Evolutionary conservation across 768 basidiomycete species (phyloP).

Genomic region (Amanita pseudoporphyria): DNA sequence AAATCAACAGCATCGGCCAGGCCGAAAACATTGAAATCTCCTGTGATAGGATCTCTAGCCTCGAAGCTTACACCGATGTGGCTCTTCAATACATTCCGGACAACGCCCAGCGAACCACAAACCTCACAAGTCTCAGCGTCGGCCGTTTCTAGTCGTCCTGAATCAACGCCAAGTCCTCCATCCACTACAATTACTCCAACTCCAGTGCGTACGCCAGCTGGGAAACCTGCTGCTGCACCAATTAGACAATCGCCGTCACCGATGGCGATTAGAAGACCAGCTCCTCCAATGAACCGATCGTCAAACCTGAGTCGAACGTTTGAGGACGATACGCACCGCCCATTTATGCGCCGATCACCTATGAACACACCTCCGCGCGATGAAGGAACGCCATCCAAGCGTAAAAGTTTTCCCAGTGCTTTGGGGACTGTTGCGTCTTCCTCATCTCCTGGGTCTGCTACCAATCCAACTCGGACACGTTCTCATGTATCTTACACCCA

Average conservation of each 20-base stretch:
- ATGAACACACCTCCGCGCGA: constrained; percentile 63
- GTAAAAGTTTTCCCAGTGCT: constrained; percentile 31
- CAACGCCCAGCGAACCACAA: constrained; percentile 52
- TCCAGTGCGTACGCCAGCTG: constrained; percentile 7
- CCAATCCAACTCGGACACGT: constrained; percentile 63
- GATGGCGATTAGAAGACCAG: constrained; percentile 30
- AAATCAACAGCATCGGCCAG: constrained; percentile 37
- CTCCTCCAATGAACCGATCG: constrained; percentile 21
- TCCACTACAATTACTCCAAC: constrained; percentile 11
- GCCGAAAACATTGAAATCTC: constrained; percentile 13
- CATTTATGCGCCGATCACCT: constrained; percentile 48
- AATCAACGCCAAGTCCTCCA: background rate
- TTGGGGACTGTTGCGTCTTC: constrained; percentile 31
- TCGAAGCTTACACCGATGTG: constrained; percentile 69
- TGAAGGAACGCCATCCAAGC: constrained; percentile 45
- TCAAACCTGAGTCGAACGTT: constrained; percentile 40
- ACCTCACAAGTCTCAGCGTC: constrained; percentile 46
- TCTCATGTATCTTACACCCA: constrained; percentile 50
- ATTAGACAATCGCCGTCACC: constrained; percentile 26
- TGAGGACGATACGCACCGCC: constrained; percentile 48
- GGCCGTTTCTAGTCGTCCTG: constrained; percentile 24
- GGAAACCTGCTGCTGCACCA: constrained; percentile 26
- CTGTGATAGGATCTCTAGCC: constrained; percentile 30
- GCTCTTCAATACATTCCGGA: constrained; percentile 71
- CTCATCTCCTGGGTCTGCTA: constrained; percentile 36